These are phyloP conservation scores for Cyclotella cryptica DNA, from an alignment of 108 stramenopile genomes.

Conservation along the genomic window DNA sequence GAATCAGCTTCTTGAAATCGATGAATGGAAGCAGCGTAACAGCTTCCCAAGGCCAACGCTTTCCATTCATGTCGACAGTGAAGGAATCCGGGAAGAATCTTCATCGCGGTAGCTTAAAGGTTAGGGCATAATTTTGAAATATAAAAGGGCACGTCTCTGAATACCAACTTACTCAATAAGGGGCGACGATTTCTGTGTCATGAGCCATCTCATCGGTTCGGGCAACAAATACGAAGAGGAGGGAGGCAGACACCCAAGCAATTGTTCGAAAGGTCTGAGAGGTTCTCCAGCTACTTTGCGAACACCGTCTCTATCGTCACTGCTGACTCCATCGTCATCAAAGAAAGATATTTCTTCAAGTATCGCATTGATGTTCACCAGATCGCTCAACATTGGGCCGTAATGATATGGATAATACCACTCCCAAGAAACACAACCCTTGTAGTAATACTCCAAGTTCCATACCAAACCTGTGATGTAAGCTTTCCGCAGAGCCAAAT, in stretches of 20 bases:
- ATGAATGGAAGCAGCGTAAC: slow-evolving; percentile 98
- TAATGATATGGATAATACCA: slow-evolving; percentile 99
- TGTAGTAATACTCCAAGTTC: slow-evolving; percentile 97
- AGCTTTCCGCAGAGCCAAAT: slow-evolving; percentile 79
- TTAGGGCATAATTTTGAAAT: slow-evolving; percentile 1
- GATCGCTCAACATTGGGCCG: slow-evolving; percentile 96
- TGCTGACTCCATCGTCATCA: slow-evolving; percentile 48
- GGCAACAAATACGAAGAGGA: slow-evolving; percentile 94
- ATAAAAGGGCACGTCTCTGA: neutral
- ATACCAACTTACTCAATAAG: slow-evolving; percentile 66
- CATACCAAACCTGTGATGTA: slow-evolving; percentile 96
- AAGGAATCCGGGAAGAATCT: slow-evolving; percentile 90
- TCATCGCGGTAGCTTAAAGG: neutral
- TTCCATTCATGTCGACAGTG: slow-evolving; percentile 91
- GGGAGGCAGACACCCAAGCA: slow-evolving; percentile 95
- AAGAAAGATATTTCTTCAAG: slow-evolving; percentile 72
- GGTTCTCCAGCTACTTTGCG: slow-evolving; percentile 75
- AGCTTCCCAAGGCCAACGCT: slow-evolving; percentile 98
- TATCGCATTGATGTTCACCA: slow-evolving; percentile 74
- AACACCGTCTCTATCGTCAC: neutral
- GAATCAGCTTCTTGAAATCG: slow-evolving; percentile 83
- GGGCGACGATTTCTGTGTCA: slow-evolving; percentile 85
- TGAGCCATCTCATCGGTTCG: slow-evolving; percentile 88
- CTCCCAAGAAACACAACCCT: slow-evolving; percentile 95
- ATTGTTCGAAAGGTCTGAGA: slow-evolving; percentile 92